Evolutionary conservation across 441 rosid species (phyloP).

Genomic region (Pelargonium cotyledonis): DNA sequence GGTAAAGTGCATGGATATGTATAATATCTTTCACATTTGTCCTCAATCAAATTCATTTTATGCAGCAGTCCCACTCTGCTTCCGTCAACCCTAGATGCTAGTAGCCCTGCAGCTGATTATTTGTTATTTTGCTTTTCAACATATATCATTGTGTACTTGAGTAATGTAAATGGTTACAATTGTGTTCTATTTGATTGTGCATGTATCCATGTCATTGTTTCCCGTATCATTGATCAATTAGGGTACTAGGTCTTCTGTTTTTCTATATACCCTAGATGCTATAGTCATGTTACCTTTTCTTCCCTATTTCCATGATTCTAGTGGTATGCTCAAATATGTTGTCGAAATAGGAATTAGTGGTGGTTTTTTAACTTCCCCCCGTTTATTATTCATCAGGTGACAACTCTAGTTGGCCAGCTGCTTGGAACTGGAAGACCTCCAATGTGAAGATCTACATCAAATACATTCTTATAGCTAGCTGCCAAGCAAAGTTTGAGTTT

Average conservation of each 20-base stretch:
- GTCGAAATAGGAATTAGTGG: neutral
- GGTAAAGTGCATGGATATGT: neutral
- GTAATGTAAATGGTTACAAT: neutral
- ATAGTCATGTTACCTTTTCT: neutral
- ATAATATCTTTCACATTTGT: neutral
- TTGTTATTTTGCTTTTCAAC: neutral
- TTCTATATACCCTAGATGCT: neutral
- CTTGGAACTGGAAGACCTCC: slow-evolving; percentile 76
- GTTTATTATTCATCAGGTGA: slow-evolving; percentile 45
- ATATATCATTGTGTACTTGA: neutral
- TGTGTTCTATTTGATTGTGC: neutral
- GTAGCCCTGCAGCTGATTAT: neutral
- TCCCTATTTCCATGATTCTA: neutral
- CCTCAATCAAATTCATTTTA: neutral
- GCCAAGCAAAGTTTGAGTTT: slow-evolving; percentile 3
- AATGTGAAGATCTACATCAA: slow-evolving; percentile 33
- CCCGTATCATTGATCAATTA: neutral
- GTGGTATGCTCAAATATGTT: neutral
- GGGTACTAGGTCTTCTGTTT: neutral
- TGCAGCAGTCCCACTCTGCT: neutral
- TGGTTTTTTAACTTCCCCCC: neutral
- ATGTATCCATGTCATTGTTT: neutral
- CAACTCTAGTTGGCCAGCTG: slow-evolving; percentile 74
- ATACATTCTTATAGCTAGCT: slow-evolving; percentile 9
- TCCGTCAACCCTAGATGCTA: neutral